phyloP scores from a whole-genome alignment of 352 stramenopile species.

The Phytopythium chamaehyphon region DNA sequence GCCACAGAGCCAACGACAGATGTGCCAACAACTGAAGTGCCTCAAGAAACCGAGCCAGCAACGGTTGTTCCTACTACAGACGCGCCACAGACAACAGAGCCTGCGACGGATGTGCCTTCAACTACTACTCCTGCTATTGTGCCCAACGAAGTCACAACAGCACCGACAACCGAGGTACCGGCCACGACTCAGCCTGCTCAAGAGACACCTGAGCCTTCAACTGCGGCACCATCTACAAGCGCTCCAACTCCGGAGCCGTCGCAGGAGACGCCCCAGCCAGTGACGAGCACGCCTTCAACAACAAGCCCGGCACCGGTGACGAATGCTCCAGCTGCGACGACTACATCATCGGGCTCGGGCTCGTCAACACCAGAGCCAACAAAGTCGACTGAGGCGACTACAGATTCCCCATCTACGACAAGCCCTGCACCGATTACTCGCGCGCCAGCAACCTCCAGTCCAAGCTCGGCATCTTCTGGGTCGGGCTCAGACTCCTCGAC shows the following conservation, averaged over 20 bases:
- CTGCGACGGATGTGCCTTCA: neutral
- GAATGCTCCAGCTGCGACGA: constrained; percentile 2
- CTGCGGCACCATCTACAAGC: neutral
- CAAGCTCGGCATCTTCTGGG: neutral
- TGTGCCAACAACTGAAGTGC: neutral
- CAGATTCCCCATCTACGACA: constrained; percentile 9
- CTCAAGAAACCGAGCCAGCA: neutral
- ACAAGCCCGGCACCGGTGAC: no score
- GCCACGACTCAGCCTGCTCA: neutral
- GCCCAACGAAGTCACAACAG: neutral
- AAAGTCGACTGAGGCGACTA: neutral
- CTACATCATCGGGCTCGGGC: constrained; percentile 7
- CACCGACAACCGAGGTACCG: neutral
- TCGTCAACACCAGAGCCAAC: neutral
- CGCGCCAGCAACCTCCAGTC: neutral
- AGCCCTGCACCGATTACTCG: constrained; percentile 14
- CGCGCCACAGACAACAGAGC: neutral
- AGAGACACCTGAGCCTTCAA: neutral
- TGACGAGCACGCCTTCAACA: constrained; percentile 14
- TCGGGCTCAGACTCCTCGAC: constrained; percentile 9
- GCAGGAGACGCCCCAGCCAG: constrained; percentile 16
- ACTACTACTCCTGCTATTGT: neutral
- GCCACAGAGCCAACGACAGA: neutral
- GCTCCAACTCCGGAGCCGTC: neutral
- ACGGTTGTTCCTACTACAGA: neutral